Base-by-base conservation (phyloP, 2,329 filamentous ascomycete species). In the Fusarium xyrophilum region DNA sequence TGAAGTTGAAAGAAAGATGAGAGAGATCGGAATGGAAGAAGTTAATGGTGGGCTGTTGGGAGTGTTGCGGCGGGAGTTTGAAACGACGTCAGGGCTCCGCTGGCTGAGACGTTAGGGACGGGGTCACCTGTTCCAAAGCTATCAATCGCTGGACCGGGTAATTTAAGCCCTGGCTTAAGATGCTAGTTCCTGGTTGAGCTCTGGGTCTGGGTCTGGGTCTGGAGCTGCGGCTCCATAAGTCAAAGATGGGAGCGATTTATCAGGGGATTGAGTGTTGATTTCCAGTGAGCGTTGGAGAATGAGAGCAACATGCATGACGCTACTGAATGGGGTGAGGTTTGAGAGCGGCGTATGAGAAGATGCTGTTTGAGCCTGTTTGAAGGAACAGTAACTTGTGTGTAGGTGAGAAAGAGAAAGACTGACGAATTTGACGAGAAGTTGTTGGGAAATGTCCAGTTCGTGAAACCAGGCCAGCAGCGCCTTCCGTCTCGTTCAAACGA, bases 81-180 rank as follows among this genome's bases (percentile, higher is more conserved):
- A 66, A 60, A 60, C 71, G 71, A 76, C 70, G 73, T 75, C 74
- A 76, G 69, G 74, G 73, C 74, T 71, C 74, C 74, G 71, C 74
- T 39, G 39, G 36, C 43, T 60, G 54, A 56, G 55, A 60, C 53
- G 47, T 54, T 54, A 56, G 39, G 50, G 48, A 60, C 15, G 47
- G 60, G 68, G 67, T 60, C 67, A 60, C 63, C 55, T 67, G 58
- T 54, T 47, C 67, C 43, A 61, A 56, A 56, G 51, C 23, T 48
- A 25, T 43, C 51, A 46, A 51, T 56, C 40, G 59, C 48, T 47
- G 36, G 58, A 19, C 54, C n/a, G 36, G 48, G n/a, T 54, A 42
- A 33, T 65, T 65, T 46, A 28, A 47, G 52, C 56, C 60, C 64
- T 56, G 58, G 52, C 28, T 42, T 36, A 38, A 17, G 27, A 25